These are phyloP conservation scores for Geotrichum restrictum DNA, from an alignment of 1,139 yeast genomes.

Conservation along the genomic window DNA sequence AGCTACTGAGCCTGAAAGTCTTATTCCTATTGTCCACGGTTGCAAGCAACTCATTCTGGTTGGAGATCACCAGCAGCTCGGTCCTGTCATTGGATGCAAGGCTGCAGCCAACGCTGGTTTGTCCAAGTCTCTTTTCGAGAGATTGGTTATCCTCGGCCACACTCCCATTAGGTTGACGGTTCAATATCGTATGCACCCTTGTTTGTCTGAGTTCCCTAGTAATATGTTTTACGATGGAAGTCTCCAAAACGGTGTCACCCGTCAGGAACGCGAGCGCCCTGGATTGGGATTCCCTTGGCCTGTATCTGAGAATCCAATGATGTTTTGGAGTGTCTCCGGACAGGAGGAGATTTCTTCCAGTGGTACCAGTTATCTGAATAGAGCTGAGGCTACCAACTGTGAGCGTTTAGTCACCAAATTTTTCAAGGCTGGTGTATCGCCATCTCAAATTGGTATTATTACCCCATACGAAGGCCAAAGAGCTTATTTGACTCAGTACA, in stretches of 20 bases:
- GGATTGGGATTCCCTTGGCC: constrained; percentile 85
- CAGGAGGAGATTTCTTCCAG: constrained; percentile 80
- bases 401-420: constrained; percentile 73
- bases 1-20: constrained; percentile 87
- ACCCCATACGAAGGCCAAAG: constrained; percentile 96
- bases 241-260: constrained; percentile 84
- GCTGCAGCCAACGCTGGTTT: constrained; percentile 84
- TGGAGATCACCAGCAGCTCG: constrained; percentile 94
- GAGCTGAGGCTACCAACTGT: constrained; percentile 88
- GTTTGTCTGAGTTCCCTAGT: constrained; percentile 79
- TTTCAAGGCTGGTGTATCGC: constrained; percentile 73
- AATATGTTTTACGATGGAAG: constrained; percentile 93
- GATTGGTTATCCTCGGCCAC: constrained; percentile 79
- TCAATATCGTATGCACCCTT: constrained; percentile 94
- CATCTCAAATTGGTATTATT: constrained; percentile 83
- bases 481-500: constrained; percentile 72
- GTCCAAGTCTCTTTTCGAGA: constrained; percentile 78
- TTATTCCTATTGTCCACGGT: constrained; percentile 85
- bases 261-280: constrained; percentile 58
- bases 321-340: constrained; percentile 92
- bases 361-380: constrained; percentile 81
- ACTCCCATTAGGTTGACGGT: constrained; percentile 83
- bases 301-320: constrained; percentile 73
- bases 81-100: constrained; percentile 80
- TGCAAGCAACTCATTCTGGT: constrained; percentile 85